phyloP scores from a whole-genome alignment of 306 rosid genomes.

The Medicago truncatula region MtrunA17r5.0-ANR NC_053049.1:45751001-45751500 shows the following conservation, averaged over 20 bases:
- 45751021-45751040: slow-evolving; percentile 13
- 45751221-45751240: slow-evolving; percentile 10
- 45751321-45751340: slow-evolving; percentile 26
- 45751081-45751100: slow-evolving; percentile 25
- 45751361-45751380: slow-evolving; percentile 24
- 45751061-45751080: slow-evolving; percentile 32
- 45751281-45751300: slow-evolving; percentile 18
- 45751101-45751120: slow-evolving; percentile 30
- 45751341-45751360: slow-evolving; percentile 27
- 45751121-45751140: slow-evolving; percentile 32
- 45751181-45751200: slow-evolving; percentile 32
- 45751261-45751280: slow-evolving; percentile 23
- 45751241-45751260: slow-evolving; percentile 23
- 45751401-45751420: slow-evolving; percentile 50
- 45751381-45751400: slow-evolving; percentile 58
- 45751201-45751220: slow-evolving; percentile 27
- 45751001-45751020: slow-evolving; percentile 12
- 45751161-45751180: slow-evolving; percentile 33
- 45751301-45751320: slow-evolving; percentile 13
- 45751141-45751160: slow-evolving; percentile 3
- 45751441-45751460: slow-evolving; percentile 65
- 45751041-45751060: slow-evolving; percentile 16
- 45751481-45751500: slow-evolving; percentile 24
- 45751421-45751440: slow-evolving; percentile 76
- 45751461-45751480: slow-evolving; percentile 40